Evolutionary conservation across 352 stramenopile genomes (phyloP), one percentile per base, ranked within the genome.

Genomic region (Thalassiosira exigua): DNA sequence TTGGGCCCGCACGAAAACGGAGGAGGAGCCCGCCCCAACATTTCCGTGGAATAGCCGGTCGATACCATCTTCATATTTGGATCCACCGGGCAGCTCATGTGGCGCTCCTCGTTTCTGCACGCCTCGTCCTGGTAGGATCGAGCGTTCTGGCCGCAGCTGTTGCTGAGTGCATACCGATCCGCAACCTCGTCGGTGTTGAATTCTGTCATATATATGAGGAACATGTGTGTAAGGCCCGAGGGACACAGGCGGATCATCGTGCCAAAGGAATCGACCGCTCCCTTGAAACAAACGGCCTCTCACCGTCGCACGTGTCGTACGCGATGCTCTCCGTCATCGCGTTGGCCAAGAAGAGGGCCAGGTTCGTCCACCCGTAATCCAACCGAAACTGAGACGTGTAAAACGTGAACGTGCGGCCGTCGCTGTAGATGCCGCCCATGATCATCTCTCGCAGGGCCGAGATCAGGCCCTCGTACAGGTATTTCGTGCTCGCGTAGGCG

Each of bases 251-350:
- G n/a, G n/a, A n/a, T n/a, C n/a, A n/a, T n/a, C n/a, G n/a, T n/a
- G n/a, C n/a, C n/a, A n/a, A n/a, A n/a, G n/a, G n/a, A n/a, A n/a
- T n/a, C n/a, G n/a, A n/a, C n/a, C n/a, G n/a, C n/a, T n/a, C n/a
- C n/a, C n/a, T n/a, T n/a, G n/a, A n/a, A n/a, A n/a, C n/a, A n/a
- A n/a, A n/a, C n/a, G n/a, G n/a, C n/a, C n/a, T n/a, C n/a, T n/a
- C n/a, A n/a, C n/a, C 69, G 61, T 78, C 69, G 33, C 69, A 78
- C 21, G 69, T 73, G 50, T 78, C 69, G 24, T 73, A 72, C 21
- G 14, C 14, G 33, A 75, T 68, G 30, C 53, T 68, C 44, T 78
- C 69, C 26, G 39, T 36, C 69, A 78, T 78, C 44, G 48, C 61
- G 19, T 42, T 71, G 24, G 69, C 58, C 36, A 78, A 21, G 44